A percentile compares a stretch with the other conserved stretches of the same genome.
These are phyloP conservation scores for Arachis monticola DNA, from an alignment of 331 rosid species.

Conservation along the genomic window DNA sequence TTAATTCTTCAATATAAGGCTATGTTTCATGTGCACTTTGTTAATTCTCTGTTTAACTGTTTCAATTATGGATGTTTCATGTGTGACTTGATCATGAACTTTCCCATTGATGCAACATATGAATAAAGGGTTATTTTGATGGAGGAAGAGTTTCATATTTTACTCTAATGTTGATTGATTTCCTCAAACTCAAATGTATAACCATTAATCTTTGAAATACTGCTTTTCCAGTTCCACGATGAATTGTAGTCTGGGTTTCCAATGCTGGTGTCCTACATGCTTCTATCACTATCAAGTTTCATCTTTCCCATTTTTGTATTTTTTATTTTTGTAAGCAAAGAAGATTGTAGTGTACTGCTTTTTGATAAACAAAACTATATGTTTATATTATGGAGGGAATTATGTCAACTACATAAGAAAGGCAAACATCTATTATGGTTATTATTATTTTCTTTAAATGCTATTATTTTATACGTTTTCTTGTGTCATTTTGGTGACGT, in stretches of 20 bases:
- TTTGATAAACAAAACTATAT: background rate
- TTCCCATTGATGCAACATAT: background rate
- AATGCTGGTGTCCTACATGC: background rate
- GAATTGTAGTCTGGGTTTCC: background rate
- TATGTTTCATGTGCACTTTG: constrained; percentile 7
- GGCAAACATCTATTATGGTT: constrained; percentile 10
- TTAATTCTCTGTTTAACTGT: constrained; percentile 15
- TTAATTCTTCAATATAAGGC: background rate
- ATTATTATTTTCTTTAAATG: too few species aligned
- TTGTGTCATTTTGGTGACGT: constrained; percentile 39
- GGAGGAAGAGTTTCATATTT: background rate
- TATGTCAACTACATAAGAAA: constrained; percentile 24
- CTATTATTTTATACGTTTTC: constrained; percentile 2
- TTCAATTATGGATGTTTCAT: background rate
- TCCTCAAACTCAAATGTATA: background rate
- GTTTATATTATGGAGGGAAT: constrained; percentile 11
- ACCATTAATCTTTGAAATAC: background rate
- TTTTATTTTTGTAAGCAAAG: background rate
- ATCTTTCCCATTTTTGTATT: background rate
- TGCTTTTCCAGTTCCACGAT: constrained; percentile 10
- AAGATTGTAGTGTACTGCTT: constrained; percentile 3
- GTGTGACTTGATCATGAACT: constrained; percentile 7
- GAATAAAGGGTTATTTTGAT: background rate
- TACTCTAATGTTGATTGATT: background rate
- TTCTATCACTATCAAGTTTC: constrained; percentile 1